Base-by-base conservation (phyloP, 768 basidiomycete genomes). In the Lactarius sp. region DNA sequence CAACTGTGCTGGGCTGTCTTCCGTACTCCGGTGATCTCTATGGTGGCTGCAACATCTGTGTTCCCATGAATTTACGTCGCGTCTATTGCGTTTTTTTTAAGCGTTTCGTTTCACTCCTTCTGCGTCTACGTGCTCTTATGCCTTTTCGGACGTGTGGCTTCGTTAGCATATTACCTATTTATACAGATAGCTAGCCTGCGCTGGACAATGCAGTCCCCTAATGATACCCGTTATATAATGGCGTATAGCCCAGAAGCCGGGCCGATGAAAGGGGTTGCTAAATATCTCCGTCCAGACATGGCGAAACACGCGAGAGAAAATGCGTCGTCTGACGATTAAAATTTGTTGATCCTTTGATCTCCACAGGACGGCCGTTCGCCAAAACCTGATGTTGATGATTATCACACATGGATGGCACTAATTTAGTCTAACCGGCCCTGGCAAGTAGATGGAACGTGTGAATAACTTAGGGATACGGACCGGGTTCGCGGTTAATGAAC, bases 221-320 rank as follows among this genome's bases (percentile, higher is more conserved):
- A 60, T 49, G 53, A 65, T 65, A 65, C 59, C 59, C 64, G 13
- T 65, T 44, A 42, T 60, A 20, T 52, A 9, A 37, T 41, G 16
- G 14, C 57, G 22, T 49, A 9, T 44, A 44, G 44, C 44, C 6
- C 16, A 44, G 18, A 44, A 4, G 44, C 18, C 5, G 18, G 44
- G 10, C 10, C 36, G 10, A 10, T 37, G 36, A 44, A 12, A 41
- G 41, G 41, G 41, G 44, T 44, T n/a, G 44, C 44, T 16, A 44
- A 44, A 18, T 13, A 14, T 14, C 12, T 41, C 41, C 41, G 41
- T 41, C 37, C 37, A 12, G 37, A 37, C 12, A 12, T 44, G 42
- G 18, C 42, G 18, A 44, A 44, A 20, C 46, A 20, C 18, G 27
- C 27, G 42, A 16, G 16, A 18, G 42, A 18, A 44, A 16, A 44